phyloP scores from a whole-genome alignment of 768 basidiomycete species.

The Crucibulum laeve region DNA sequence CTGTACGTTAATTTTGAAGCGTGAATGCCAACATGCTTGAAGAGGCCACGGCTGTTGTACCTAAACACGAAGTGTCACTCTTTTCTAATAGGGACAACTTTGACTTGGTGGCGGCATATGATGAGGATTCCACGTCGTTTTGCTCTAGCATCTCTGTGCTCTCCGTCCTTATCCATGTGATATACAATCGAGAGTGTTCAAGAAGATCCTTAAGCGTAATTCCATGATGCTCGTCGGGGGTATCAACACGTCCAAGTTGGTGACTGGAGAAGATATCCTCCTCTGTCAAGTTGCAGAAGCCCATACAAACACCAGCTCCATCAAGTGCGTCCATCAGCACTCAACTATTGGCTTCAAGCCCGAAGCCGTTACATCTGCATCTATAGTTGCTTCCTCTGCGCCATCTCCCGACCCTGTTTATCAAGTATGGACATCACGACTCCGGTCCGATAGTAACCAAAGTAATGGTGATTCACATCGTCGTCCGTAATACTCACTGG shows the following conservation, averaged over 20 bases:
- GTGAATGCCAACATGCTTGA: slow-evolving; percentile 67
- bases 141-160: slow-evolving; percentile 46
- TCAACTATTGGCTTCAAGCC: too few relatives aligned
- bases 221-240: slow-evolving; percentile 88
- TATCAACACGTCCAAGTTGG: slow-evolving; percentile 71
- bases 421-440: too few relatives aligned
- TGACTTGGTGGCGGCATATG: slow-evolving; percentile 86
- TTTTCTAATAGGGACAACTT: slow-evolving; percentile 86
- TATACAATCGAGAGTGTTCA: slow-evolving; percentile 72
- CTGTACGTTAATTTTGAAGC: slow-evolving; percentile 30
- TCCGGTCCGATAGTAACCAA: too few relatives aligned
- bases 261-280: slow-evolving; percentile 38
- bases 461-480: slow-evolving; percentile 14
- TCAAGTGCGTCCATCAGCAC: too few relatives aligned
- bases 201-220: slow-evolving; percentile 64
- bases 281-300: slow-evolving; percentile 14
- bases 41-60: slow-evolving; percentile 66
- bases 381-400: too few relatives aligned
- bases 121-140: slow-evolving; percentile 54
- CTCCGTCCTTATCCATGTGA: slow-evolving; percentile 58
- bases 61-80: slow-evolving; percentile 63
- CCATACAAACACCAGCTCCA: too few relatives aligned
- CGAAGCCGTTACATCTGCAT: too few relatives aligned
- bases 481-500: slow-evolving; percentile 31
- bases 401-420: too few relatives aligned